phyloP scores from a whole-genome alignment of 305 asterid species.

The Fraxinus baroniana region DNA sequence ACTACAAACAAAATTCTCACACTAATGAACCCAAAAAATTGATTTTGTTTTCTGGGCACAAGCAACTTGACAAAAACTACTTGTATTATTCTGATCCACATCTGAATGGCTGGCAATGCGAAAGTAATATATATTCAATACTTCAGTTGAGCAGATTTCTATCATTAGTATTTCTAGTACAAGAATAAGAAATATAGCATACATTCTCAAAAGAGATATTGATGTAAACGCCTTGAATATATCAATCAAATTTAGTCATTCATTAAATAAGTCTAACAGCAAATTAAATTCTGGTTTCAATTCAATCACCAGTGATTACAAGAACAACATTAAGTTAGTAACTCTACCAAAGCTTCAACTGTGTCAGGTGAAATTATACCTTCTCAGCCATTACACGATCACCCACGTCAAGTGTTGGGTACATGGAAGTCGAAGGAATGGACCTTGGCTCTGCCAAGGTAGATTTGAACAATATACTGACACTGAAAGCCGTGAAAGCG shows the following conservation, averaged over 20 bases:
- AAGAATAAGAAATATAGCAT: neutral
- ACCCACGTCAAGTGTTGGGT: constrained; percentile 86
- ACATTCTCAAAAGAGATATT: neutral
- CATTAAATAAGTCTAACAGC: neutral
- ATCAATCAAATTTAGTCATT: neutral
- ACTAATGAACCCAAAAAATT: neutral
- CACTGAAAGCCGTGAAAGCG: constrained; percentile 78
- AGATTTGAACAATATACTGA: constrained; percentile 74
- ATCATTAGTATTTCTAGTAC: neutral
- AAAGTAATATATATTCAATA: neutral
- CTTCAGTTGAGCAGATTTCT: neutral
- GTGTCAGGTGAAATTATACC: constrained; percentile 38
- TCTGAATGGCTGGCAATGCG: neutral
- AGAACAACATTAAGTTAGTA: neutral
- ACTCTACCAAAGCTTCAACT: neutral
- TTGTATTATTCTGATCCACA: neutral
- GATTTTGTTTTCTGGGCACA: neutral
- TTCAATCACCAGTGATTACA: neutral
- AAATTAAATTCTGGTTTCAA: neutral
- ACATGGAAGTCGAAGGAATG: constrained; percentile 87
- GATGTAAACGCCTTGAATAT: neutral
- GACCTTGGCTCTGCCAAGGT: constrained; percentile 91
- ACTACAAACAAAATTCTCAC: neutral
- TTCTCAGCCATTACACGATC: constrained; percentile 88
- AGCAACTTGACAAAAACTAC: constrained; percentile 1